These are phyloP conservation scores for Astrocystis sublimbata DNA, from an alignment of 495 filamentous ascomycete species.

Conservation along the genomic window DNA sequence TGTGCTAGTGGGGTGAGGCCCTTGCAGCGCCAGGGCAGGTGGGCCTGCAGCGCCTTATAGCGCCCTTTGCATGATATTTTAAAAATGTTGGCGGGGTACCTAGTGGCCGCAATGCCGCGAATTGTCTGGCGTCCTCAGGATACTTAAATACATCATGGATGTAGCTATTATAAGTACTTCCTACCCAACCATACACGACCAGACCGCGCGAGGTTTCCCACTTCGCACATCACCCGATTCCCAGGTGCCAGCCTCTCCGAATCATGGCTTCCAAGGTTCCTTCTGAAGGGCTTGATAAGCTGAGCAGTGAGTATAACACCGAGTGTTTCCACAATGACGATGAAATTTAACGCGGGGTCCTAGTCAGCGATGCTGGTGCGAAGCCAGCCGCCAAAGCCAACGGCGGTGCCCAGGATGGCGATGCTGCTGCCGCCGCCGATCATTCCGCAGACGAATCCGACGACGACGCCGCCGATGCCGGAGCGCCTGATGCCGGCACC, in stretches of 20 bases:
- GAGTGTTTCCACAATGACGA: not conserved
- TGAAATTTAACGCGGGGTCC: constrained; percentile 16
- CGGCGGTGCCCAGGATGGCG: constrained; percentile 42
- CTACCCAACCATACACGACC: not conserved
- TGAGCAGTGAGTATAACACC: constrained; percentile 38
- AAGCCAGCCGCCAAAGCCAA: constrained; percentile 38
- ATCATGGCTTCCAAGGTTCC: constrained; percentile 47
- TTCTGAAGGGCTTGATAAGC: constrained; percentile 45
- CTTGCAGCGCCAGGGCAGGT: not conserved
- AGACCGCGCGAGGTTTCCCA: not conserved
- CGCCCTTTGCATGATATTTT: constrained; percentile 4
- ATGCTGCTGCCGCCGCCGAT: constrained; percentile 50
- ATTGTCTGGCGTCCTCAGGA: too few relatives aligned
- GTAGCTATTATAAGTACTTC: not conserved
- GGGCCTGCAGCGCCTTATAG: too few relatives aligned
- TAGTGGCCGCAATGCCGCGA: not conserved
- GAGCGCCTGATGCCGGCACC: constrained; percentile 36
- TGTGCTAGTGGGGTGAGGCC: not conserved
- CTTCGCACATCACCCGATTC: too few relatives aligned
- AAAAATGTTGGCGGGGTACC: constrained; percentile 18
- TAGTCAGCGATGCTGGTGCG: constrained; percentile 44
- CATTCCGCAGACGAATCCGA: constrained; percentile 68
- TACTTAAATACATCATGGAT: too few relatives aligned
- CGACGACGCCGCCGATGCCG: constrained; percentile 56
- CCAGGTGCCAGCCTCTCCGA: not conserved